Percentiles rank a stretch among this genome's conserved stretches.
phyloP scores from a whole-genome alignment of 495 filamentous ascomycete species.

The Aspergillus baeticus region DNA sequence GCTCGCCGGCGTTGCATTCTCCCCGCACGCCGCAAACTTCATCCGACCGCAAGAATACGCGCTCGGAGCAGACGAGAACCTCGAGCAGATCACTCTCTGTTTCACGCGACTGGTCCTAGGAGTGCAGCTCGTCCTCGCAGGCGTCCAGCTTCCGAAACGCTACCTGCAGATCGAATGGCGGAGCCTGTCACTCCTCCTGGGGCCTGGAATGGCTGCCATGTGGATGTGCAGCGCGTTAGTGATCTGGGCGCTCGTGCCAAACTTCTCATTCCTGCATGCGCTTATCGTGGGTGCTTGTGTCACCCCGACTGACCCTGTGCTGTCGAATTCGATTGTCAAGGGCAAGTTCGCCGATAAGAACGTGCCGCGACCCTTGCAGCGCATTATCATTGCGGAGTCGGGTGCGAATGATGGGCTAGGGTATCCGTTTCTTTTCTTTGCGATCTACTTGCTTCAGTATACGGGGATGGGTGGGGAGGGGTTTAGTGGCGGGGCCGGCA shows the following conservation, averaged over 20 bases:
- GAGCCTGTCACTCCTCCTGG: slow-evolving; percentile 70
- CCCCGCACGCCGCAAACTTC: slow-evolving; percentile 73
- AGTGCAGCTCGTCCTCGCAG: slow-evolving; percentile 86
- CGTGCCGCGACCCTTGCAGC: slow-evolving; percentile 76
- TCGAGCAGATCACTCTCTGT: slow-evolving; percentile 68
- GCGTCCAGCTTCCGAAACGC: slow-evolving; percentile 85
- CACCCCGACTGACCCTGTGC: slow-evolving; percentile 87
- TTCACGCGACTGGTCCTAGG: slow-evolving; percentile 88
- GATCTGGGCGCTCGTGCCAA: slow-evolving; percentile 75
- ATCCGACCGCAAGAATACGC: slow-evolving; percentile 78
- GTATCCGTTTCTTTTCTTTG: slow-evolving; percentile 86
- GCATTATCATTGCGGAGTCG: slow-evolving; percentile 86
- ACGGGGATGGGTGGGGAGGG: slow-evolving; percentile 56
- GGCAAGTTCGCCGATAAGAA: slow-evolving; percentile 92
- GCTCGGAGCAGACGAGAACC: slow-evolving; percentile 54
- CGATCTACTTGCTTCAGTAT: slow-evolving; percentile 81
- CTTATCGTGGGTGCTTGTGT: slow-evolving; percentile 80
- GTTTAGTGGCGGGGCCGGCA: slow-evolving; percentile 55
- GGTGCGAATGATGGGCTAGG: slow-evolving; percentile 94
- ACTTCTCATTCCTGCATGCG: slow-evolving; percentile 71
- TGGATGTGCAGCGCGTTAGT: slow-evolving; percentile 81
- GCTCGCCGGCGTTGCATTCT: slow-evolving; percentile 74
- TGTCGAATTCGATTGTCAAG: slow-evolving; percentile 89
- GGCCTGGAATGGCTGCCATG: slow-evolving; percentile 85
- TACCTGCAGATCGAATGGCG: slow-evolving; percentile 83